A percentile compares a stretch with the other conserved stretches of the same genome.
These are phyloP conservation scores for Phaeotremella fagi DNA, from an alignment of 768 basidiomycete genomes.

Conservation along the genomic window DNA sequence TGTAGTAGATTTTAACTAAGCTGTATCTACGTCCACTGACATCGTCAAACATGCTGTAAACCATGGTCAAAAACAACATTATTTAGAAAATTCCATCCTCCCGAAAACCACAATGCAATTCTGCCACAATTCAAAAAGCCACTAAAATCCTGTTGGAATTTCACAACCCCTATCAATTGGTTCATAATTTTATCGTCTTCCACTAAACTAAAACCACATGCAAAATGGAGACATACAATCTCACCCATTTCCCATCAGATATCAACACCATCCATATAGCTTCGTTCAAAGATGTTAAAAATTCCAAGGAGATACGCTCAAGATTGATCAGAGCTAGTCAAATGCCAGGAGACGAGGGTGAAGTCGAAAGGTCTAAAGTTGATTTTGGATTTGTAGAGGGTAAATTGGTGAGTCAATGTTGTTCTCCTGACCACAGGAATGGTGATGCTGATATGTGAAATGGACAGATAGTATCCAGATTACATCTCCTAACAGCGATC, in stretches of 20 bases:
- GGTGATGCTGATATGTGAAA: too few species aligned
- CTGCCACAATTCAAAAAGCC: background rate
- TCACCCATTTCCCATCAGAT: slow-evolving; percentile 59
- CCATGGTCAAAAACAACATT: too few species aligned
- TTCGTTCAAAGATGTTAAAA: slow-evolving; percentile 64
- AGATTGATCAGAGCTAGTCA: slow-evolving; percentile 69
- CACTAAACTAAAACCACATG: background rate
- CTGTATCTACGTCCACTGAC: too few species aligned
- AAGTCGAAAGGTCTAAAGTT: slow-evolving; percentile 66
- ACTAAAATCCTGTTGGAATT: too few species aligned
- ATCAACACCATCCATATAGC: slow-evolving; percentile 61
- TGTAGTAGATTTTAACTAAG: too few species aligned
- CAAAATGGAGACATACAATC: slow-evolving; percentile 48
- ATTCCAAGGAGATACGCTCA: slow-evolving; percentile 59
- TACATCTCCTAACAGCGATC: slow-evolving; percentile 79
- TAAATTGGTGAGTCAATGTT: slow-evolving; percentile 64
- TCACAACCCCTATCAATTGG: background rate
- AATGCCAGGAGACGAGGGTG: slow-evolving; percentile 57
- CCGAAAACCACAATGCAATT: background rate
- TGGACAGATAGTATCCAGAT: slow-evolving; percentile 75
- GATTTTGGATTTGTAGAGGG: slow-evolving; percentile 91
- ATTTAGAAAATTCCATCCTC: background rate
- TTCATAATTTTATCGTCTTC: background rate
- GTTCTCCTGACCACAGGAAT: background rate
- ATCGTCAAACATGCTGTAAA: too few species aligned